phyloP scores from a whole-genome alignment of 75 land plant species.

The Larix kaempferi region DNA sequence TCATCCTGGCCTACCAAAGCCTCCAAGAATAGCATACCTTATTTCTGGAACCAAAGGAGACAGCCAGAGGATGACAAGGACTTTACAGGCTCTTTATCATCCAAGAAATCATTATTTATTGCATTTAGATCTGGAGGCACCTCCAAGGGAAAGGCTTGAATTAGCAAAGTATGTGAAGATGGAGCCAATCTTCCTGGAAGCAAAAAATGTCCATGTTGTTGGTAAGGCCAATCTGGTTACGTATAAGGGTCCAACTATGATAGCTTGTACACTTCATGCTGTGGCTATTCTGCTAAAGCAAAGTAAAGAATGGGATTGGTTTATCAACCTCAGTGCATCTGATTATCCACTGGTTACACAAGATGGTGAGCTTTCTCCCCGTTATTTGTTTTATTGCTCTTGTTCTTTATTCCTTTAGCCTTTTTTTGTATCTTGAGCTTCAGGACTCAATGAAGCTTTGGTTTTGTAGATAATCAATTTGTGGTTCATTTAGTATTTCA shows the following conservation, averaged over 20 bases:
- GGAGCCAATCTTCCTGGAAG: slow-evolving; percentile 33
- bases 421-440: background rate
- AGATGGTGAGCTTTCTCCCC: slow-evolving; percentile 56
- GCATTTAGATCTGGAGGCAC: slow-evolving; percentile 76
- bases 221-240: slow-evolving; percentile 72
- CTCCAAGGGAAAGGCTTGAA: slow-evolving; percentile 57
- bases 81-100: slow-evolving; percentile 73
- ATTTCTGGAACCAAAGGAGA: slow-evolving; percentile 81
- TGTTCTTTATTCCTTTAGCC: background rate
- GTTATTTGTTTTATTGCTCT: background rate
- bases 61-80: slow-evolving; percentile 36
- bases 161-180: slow-evolving; percentile 47
- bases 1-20: slow-evolving; percentile 25
- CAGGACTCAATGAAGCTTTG: background rate
- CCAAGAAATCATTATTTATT: slow-evolving; percentile 75
- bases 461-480: background rate
- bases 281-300: slow-evolving; percentile 64
- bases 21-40: slow-evolving; percentile 75
- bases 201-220: slow-evolving; percentile 68
- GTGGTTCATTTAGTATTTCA: background rate
- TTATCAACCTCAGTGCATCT: slow-evolving; percentile 79
- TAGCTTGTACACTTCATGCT: slow-evolving; percentile 70
- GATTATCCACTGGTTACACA: slow-evolving; percentile 94
- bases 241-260: slow-evolving; percentile 73
- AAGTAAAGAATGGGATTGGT: slow-evolving; percentile 87